Percentiles rank a stretch among this genome's conserved stretches.
These are phyloP conservation scores for Microsporum canis DNA, from an alignment of 2,329 filamentous ascomycete species.

Conservation along the genomic window DNA sequence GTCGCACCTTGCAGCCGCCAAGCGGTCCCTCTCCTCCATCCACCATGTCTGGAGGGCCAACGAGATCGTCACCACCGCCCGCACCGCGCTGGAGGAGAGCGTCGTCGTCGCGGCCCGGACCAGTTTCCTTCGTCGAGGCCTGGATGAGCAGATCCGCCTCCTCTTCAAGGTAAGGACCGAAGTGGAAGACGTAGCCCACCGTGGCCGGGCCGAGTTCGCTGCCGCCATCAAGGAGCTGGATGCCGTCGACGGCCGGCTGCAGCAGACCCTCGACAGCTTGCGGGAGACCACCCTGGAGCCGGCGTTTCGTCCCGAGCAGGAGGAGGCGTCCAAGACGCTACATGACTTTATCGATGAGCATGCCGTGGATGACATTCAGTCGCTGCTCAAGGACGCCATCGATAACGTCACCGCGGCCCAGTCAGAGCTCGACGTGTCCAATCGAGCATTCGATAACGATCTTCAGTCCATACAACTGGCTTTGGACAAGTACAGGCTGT, in stretches of 20 bases:
- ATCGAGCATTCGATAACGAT: conserved; percentile 61
- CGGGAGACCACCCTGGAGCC: conserved; percentile 48
- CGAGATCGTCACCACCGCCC: conserved; percentile 67
- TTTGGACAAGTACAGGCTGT: conserved; percentile 35
- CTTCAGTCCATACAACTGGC: conserved; percentile 54
- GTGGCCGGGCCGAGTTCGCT: conserved; percentile 35
- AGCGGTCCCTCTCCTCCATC: conserved; percentile 76
- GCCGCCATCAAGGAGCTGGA: conserved; percentile 47
- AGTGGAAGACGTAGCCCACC: conserved; percentile 33
- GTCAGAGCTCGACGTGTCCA: conserved; percentile 42
- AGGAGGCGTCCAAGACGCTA: conserved; percentile 41
- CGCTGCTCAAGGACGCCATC: conserved; percentile 47
- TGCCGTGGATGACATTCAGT: conserved; percentile 47
- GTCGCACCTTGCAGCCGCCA: conserved; percentile 71
- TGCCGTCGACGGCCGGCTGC: conserved; percentile 46
- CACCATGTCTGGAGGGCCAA: conserved; percentile 74
- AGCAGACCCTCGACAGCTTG: conserved; percentile 44
- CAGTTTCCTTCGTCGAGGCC: conserved; percentile 53
- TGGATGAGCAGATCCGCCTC: conserved; percentile 40
- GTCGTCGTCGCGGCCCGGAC: conserved; percentile 61
- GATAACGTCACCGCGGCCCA: conserved; percentile 52
- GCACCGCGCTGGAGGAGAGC: conserved; percentile 64
- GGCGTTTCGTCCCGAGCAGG: conserved; percentile 40
- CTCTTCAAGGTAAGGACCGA: conserved; percentile 35
- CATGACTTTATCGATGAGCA: conserved; percentile 57